Percentiles rank a stretch among this genome's conserved stretches.
These are phyloP conservation scores for Apostasia ramifera DNA, from an alignment of 106 monocot species.

Conservation along the genomic window DNA sequence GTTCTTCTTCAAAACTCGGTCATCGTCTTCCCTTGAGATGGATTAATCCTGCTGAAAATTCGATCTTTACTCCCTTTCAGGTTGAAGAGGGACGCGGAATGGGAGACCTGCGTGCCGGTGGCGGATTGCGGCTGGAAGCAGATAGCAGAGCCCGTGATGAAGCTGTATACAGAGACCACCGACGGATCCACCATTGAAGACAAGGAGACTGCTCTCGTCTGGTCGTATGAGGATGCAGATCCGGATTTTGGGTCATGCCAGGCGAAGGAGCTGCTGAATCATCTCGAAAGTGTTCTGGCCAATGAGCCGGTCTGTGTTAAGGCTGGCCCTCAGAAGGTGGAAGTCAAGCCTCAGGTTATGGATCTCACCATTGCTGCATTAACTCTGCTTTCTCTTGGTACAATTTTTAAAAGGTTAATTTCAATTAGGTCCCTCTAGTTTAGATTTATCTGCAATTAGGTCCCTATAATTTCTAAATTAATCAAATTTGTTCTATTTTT, in stretches of 20 bases:
- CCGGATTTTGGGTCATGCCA: slow-evolving; percentile 10
- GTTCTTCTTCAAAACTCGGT: slow-evolving; percentile 6
- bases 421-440: too few species aligned
- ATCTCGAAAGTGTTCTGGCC: slow-evolving; percentile 10
- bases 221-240: slow-evolving; percentile 10
- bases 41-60: background rate
- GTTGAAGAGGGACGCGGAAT: slow-evolving; percentile 3
- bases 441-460: too few species aligned
- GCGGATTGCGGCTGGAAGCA: slow-evolving; percentile 10
- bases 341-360: slow-evolving; percentile 11
- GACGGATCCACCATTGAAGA: slow-evolving; percentile 14
- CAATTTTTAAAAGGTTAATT: background rate
- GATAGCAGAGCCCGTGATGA: slow-evolving; percentile 9
- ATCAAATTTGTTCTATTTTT: too few species aligned
- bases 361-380: background rate
- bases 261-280: slow-evolving; percentile 9
- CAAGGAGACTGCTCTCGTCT: slow-evolving; percentile 10
- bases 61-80: background rate
- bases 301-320: slow-evolving; percentile 11
- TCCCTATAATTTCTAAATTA: too few species aligned
- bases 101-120: slow-evolving; percentile 8
- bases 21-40: background rate
- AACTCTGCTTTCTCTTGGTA: background rate
- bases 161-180: slow-evolving; percentile 8
- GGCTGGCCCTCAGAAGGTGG: slow-evolving; percentile 1